Evolutionary conservation across 1,139 yeast species (phyloP).

Genomic region (Kodamaea ohmeri): DNA sequence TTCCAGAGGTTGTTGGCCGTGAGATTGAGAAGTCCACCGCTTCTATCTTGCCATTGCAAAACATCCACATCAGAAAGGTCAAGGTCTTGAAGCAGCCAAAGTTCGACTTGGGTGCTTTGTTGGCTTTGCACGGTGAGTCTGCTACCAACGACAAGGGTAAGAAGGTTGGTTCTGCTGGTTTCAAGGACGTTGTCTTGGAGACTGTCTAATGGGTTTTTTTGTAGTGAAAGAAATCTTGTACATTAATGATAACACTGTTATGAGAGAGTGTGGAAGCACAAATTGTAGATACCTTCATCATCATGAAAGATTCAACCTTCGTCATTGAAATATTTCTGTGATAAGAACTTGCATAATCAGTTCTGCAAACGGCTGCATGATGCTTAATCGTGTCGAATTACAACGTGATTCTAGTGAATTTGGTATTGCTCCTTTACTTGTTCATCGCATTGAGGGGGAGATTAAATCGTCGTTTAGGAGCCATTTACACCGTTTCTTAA

Average conservation of each 20-base stretch:
- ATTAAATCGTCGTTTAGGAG: too few species aligned
- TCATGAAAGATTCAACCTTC: not conserved
- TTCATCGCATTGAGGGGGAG: too few species aligned
- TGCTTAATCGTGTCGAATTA: too few species aligned
- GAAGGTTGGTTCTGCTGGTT: constrained; percentile 44
- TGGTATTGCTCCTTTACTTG: too few species aligned
- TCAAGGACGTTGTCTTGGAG: constrained; percentile 53
- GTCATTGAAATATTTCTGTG: too few species aligned
- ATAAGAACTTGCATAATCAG: too few species aligned
- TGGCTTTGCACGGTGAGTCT: constrained; percentile 53
- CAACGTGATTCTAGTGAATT: too few species aligned
- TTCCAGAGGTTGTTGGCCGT: constrained; percentile 54
- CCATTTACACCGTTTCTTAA: too few species aligned
- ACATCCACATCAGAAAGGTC: constrained; percentile 53
- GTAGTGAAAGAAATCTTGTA: constrained; percentile 11
- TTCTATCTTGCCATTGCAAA: constrained; percentile 51
- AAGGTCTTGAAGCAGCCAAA: constrained; percentile 53
- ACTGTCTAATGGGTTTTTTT: constrained; percentile 39
- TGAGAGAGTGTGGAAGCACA: constrained; percentile 5
- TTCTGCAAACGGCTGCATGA: too few species aligned
- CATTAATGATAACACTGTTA: constrained; percentile 11
- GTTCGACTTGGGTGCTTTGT: constrained; percentile 51
- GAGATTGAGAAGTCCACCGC: constrained; percentile 53
- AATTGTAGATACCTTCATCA: not conserved
- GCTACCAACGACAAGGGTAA: constrained; percentile 51